These are phyloP conservation scores for Rhizomucor miehei DNA, from an alignment of 371 early-diverging fungal genomes.

Conservation along the genomic window DNA sequence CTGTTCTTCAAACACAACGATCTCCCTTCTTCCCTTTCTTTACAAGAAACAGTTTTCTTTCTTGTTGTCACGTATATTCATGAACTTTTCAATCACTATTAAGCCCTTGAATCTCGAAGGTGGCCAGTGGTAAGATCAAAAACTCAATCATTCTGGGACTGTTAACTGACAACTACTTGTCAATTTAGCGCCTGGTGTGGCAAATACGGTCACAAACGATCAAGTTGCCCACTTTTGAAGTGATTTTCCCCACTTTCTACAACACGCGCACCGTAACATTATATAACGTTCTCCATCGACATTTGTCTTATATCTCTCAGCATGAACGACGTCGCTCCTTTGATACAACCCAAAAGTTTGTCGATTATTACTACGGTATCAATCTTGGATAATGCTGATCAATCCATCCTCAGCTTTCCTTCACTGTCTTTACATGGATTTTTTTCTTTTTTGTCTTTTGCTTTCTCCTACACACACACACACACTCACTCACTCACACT, in stretches of 20 bases:
- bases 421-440: no score
- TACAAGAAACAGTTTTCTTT: not conserved
- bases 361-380: no score
- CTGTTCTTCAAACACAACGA: not conserved
- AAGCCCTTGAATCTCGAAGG: slow-evolving; percentile 16
- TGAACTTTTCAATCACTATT: slow-evolving; percentile 8
- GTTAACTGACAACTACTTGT: not conserved
- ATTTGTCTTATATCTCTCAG: no score
- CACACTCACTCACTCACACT: no score
- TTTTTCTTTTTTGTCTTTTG: no score
- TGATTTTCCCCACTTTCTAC: slow-evolving; percentile 3
- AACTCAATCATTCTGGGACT: not conserved
- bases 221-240: slow-evolving; percentile 16
- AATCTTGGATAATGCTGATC: no score
- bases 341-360: no score
- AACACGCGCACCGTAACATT: no score
- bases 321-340: no score
- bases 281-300: no score
- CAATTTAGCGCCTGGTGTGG: slow-evolving; percentile 17
- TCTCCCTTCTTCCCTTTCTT: not conserved
- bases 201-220: slow-evolving; percentile 17
- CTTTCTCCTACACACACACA: no score
- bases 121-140: slow-evolving; percentile 15
- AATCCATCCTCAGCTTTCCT: no score
- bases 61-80: not conserved